Conservation (phyloP, 1,284 basidiomycete genomes). For the Pascua sp. region DNA sequence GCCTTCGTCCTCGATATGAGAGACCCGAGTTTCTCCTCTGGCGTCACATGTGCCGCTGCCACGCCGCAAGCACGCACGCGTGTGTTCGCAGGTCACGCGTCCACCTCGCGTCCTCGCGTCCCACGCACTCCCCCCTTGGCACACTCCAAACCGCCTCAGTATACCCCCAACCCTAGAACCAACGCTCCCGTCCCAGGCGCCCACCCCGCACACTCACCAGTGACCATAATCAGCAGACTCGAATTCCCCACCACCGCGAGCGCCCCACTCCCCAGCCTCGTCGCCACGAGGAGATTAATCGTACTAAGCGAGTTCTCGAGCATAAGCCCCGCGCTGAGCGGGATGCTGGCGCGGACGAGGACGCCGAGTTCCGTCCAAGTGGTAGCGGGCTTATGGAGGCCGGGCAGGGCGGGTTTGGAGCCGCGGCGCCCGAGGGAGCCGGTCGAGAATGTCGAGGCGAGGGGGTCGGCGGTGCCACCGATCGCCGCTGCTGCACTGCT, state of each 20-base stretch:
- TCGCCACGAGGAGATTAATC: slow-evolving; percentile 27
- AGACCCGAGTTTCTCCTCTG: too few species aligned
- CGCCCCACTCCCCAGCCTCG: slow-evolving; percentile 24
- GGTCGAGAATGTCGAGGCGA: neutral
- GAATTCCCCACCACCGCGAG: slow-evolving; percentile 34
- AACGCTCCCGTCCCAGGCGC: neutral
- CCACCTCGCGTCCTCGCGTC: too few species aligned
- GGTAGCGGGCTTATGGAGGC: slow-evolving; percentile 17
- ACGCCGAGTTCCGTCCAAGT: slow-evolving; percentile 18
- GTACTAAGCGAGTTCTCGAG: slow-evolving; percentile 24
- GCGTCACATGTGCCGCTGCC: too few species aligned
- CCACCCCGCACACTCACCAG: slow-evolving; percentile 14
- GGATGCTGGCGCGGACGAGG: slow-evolving; percentile 9
- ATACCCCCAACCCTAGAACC: too few species aligned
- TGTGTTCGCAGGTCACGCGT: too few species aligned
- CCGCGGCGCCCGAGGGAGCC: neutral
- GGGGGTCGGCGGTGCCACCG: neutral
- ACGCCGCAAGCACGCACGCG: too few species aligned
- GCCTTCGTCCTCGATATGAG: too few species aligned
- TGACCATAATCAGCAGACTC: slow-evolving; percentile 31
- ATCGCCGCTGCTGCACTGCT: neutral
- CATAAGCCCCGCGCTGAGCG: slow-evolving; percentile 20
- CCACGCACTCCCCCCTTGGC: too few species aligned
- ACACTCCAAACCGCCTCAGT: neutral
- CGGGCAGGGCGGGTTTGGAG: slow-evolving; percentile 14